phyloP scores from a whole-genome alignment of 1,284 basidiomycete species.

The Lignosus rhinocerotis region DNA sequence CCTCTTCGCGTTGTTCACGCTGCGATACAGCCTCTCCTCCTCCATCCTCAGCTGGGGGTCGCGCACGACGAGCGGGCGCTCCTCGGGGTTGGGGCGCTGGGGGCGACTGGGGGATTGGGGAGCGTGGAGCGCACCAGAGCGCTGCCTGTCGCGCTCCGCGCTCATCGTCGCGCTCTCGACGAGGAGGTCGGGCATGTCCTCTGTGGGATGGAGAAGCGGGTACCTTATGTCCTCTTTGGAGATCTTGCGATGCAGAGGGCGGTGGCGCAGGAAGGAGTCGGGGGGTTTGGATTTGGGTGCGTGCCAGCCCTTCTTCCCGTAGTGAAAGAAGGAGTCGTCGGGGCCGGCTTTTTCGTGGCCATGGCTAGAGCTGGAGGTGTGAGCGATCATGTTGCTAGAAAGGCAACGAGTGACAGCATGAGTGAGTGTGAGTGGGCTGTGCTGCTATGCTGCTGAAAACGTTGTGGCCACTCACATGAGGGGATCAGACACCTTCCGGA shows the following conservation, averaged over 20 bases:
- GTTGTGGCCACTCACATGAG: conserved; percentile 3
- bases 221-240: conserved; percentile 23
- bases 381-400: not conserved
- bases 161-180: conserved; percentile 1
- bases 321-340: conserved; percentile 15
- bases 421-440: not conserved
- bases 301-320: conserved; percentile 7
- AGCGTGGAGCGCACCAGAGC: not conserved
- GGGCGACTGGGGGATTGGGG: not conserved
- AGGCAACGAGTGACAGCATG: not conserved
- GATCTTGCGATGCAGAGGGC: conserved; percentile 10
- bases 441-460: not conserved
- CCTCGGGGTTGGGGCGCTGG: not conserved
- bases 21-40: not conserved
- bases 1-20: not conserved
- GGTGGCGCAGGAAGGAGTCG: not conserved
- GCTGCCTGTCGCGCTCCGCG: not conserved
- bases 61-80: conserved; percentile 3
- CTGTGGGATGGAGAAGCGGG: conserved; percentile 4
- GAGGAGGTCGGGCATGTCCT: not conserved
- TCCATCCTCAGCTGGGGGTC: not conserved
- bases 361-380: not conserved
- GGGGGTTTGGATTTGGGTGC: not conserved
- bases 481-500: conserved; percentile 16
- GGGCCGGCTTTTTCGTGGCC: not conserved